A percentile compares a stretch with the other conserved stretches of the same genome.
Conservation (phyloP, 106 monocot species). For the Phalaenopsis equestris region DNA sequence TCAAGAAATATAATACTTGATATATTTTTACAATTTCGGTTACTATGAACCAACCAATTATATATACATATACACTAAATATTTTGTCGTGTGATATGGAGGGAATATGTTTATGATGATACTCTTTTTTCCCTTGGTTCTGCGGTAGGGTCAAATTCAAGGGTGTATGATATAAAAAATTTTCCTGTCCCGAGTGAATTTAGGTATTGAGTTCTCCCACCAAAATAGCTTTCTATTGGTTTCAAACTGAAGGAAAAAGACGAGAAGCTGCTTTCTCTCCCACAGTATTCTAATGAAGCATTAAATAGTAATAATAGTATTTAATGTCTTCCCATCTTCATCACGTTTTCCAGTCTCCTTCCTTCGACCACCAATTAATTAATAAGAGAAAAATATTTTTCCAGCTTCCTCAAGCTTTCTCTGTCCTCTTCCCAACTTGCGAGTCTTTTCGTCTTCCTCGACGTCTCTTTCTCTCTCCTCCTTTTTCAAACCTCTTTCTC, state of each 20-base stretch:
- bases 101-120: too few relatives aligned
- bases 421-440: not conserved
- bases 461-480: not conserved
- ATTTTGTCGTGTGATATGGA: too few relatives aligned
- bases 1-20: too few relatives aligned
- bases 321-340: not conserved
- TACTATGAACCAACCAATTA: too few relatives aligned
- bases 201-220: too few relatives aligned
- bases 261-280: not conserved
- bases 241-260: not conserved
- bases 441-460: not conserved
- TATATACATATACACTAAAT: too few relatives aligned
- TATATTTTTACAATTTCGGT: too few relatives aligned
- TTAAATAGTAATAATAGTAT: not conserved
- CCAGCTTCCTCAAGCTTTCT: not conserved
- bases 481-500: constrained; percentile 1
- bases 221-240: too few relatives aligned
- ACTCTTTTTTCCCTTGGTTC: too few relatives aligned
- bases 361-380: not conserved
- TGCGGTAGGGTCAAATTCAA: too few relatives aligned
- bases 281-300: not conserved
- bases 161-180: too few relatives aligned
- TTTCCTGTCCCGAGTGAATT: too few relatives aligned
- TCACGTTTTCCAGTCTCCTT: not conserved
- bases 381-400: not conserved